Base-by-base conservation (phyloP, 495 filamentous ascomycete genomes). In the Friedmanniomyces simplex region DNA sequence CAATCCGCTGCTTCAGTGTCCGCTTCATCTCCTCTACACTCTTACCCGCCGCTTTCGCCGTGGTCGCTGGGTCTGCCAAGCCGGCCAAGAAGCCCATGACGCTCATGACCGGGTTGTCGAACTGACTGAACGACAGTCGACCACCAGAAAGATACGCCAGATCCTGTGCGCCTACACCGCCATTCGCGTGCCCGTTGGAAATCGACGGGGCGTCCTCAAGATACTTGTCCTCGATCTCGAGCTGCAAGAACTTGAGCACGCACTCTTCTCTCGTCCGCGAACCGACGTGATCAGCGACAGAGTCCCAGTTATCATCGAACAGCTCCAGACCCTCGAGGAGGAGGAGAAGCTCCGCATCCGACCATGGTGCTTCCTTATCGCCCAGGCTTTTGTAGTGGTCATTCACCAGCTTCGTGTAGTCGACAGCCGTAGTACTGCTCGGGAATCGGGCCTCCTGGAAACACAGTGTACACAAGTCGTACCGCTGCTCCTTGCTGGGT, bases 261-360 rank as follows among this genome's bases (percentile, higher is more conserved):
- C 93, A 98, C 73, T 98, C 89, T 72, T 98, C 93, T 37, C 88
- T 79, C n/a, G 89, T 95, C 45, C 90, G 81, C 1, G 88, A 90
- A 32, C 87, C 87, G 26, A 98, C 93, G 64, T 95, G 86, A 57
- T 89, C 89, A 0, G 93, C 81, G 56, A 98, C 89, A 62, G 86
- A 80, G 52, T 88, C 86, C 93, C 93, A 98, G 71, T 96, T 85
- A 30, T 98, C 94, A 61, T 96, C 90, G 32, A 62, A 62, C 61
- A 84, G 77, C 75, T 98, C 93, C 53, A 98, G 70, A 12, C 81
- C 93, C 70, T 98, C 93, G 2, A 98, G 77, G 13, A 98, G 76
- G 30, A 87, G 75, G 12, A 96, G 78, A 8, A 85, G 79, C 68
- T 98, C 93, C 14, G 85, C 82, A 64, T 97, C 91, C 36, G 85